Conservation (phyloP, 495 filamentous ascomycete genomes). For the Penicillium malachiteum region DNA sequence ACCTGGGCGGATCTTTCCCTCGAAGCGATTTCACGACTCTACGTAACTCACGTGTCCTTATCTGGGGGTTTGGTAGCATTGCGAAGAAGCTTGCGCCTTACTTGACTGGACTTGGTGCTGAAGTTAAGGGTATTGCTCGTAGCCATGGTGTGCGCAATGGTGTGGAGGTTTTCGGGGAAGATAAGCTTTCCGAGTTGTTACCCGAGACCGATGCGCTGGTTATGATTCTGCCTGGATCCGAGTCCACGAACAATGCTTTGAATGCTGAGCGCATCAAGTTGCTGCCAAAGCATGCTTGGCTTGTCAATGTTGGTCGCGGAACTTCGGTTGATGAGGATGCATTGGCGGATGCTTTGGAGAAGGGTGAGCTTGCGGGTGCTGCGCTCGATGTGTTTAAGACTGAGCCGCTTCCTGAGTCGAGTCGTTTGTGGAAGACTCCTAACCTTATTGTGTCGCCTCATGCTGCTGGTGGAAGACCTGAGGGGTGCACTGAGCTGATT, state of each 20-base stretch:
- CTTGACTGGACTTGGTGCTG: constrained; percentile 23
- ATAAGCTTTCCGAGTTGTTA: constrained; percentile 22
- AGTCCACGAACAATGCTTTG: constrained; percentile 23
- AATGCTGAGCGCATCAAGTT: constrained; percentile 27
- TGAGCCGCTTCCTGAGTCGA: constrained; percentile 49
- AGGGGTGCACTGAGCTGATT: constrained; percentile 51
- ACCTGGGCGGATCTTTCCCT: constrained; percentile 52
- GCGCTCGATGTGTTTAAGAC: constrained; percentile 66
- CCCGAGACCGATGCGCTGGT: constrained; percentile 30
- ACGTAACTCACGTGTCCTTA: constrained; percentile 41
- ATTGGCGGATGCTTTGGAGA: constrained; percentile 60
- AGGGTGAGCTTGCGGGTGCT: constrained; percentile 48
- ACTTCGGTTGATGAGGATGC: constrained; percentile 69
- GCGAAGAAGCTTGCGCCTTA: constrained; percentile 33
- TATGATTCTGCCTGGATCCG: constrained; percentile 31
- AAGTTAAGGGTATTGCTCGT: constrained; percentile 28
- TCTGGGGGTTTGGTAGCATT: constrained; percentile 37
- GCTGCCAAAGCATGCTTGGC: constrained; percentile 55
- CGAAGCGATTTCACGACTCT: constrained; percentile 59
- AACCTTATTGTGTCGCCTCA: constrained; percentile 63
- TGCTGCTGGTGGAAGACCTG: constrained; percentile 65
- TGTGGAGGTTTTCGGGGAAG: constrained; percentile 47
- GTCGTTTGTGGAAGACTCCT: constrained; percentile 48
- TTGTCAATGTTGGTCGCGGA: constrained; percentile 71
- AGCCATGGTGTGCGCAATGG: constrained; percentile 26